Base-by-base conservation (phyloP, 352 stramenopile genomes). In the Globisporangium canariense region DNA sequence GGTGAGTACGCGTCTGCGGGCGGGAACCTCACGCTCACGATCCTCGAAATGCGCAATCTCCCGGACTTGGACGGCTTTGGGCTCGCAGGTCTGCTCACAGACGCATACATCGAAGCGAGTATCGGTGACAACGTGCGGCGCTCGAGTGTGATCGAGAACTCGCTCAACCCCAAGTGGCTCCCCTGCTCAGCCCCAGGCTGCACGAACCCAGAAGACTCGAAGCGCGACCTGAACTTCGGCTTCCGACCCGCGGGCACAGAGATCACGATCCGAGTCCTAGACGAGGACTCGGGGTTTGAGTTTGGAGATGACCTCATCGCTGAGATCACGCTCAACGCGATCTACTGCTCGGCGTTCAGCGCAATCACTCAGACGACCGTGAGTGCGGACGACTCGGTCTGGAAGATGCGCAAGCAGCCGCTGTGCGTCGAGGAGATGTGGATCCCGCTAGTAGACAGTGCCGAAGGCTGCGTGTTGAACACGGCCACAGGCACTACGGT, bases 271-370 rank as follows among this genome's bases (percentile, higher is more conserved):
- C 57, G 75, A 16, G 75, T 96, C 13, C 80, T 75, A 58, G 88
- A 97, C 65, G 75, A 90, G 34, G 89, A 97, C 72, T 79, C 76
- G 51, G 91, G 91, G 11, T 72, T 97, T 2, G 90, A 97, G 65
- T 97, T 96, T 52, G 83, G 66, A 9, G 86, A 97, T 60, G 89
- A 97, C 65, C 66, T 96, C 10, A 83, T 96, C 49, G 81, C 76
- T 2, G 67, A 83, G 50, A 71, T 92, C 40, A 90, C 71, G 2
- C 59, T 93, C 13, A 79, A 93, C 50, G 74, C 86, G 16, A 93
- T 94, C 51, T 93, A 92, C 63, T 96, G 88, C 69, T 94, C 88
- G 4, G 71, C 70, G 0, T 93, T 91, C 56, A 79, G 79, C 1
- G 84, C 81, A 0, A 38, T 70, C 25, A 75, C 64, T 43, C 84